phyloP scores from a whole-genome alignment of 2,329 filamentous ascomycete genomes.

The Leptographium flavum region DNA sequence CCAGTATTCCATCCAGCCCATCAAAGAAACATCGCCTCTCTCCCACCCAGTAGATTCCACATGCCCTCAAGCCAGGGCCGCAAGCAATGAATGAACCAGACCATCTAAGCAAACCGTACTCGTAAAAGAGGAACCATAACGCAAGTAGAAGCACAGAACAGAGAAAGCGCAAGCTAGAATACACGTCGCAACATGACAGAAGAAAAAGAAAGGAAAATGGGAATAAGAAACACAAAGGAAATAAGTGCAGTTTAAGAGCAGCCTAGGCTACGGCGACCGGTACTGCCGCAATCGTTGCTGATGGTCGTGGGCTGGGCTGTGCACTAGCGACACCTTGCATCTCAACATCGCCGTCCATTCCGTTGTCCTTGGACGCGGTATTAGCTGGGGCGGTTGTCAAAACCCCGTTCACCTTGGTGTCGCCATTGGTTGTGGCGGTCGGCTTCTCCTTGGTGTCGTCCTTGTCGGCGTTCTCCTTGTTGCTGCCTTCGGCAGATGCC shows the following conservation, averaged over 20 bases:
- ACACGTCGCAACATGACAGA: neutral
- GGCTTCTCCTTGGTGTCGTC: neutral
- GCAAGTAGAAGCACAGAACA: neutral
- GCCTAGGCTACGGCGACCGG: constrained; percentile 5
- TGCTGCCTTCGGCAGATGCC: constrained; percentile 28
- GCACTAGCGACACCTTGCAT: constrained; percentile 38
- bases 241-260: neutral
- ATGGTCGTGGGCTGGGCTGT: constrained; percentile 35
- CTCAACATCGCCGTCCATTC: constrained; percentile 30
- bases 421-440: neutral
- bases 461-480: constrained; percentile 37
- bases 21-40: too few relatives aligned
- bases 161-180: neutral
- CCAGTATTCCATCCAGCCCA: neutral
- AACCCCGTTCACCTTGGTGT: neutral
- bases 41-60: neutral
- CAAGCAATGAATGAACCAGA: neutral
- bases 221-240: neutral
- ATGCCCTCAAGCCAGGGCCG: neutral
- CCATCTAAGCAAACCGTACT: neutral
- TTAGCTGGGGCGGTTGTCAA: neutral
- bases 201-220: neutral
- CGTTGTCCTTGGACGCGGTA: neutral
- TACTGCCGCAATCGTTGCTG: constrained; percentile 1
- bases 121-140: neutral